Conservation (phyloP, 2,329 filamentous ascomycete genomes). For the Acephala macrosclerotiorum region DNA sequence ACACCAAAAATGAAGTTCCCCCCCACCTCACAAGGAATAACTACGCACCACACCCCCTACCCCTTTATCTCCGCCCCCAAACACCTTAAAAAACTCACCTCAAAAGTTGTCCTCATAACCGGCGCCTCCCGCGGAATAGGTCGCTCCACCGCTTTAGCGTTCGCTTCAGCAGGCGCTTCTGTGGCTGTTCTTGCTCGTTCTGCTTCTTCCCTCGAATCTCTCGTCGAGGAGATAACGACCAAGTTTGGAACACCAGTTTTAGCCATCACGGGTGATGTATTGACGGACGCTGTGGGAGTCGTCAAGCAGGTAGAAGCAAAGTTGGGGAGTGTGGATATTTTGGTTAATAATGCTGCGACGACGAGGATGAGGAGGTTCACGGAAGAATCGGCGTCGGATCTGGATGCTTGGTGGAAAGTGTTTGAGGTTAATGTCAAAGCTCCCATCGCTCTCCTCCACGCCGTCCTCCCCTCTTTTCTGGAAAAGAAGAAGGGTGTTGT, state of each 20-base stretch:
- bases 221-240: slow-evolving; percentile 20
- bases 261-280: slow-evolving; percentile 8
- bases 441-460: slow-evolving; percentile 22
- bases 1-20: slow-evolving; percentile 3
- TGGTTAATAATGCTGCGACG: slow-evolving; percentile 7
- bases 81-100: slow-evolving; percentile 23
- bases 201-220: slow-evolving; percentile 11
- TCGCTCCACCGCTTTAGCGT: slow-evolving; percentile 43
- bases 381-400: not conserved
- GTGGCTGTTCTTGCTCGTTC: slow-evolving; percentile 30
- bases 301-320: not conserved
- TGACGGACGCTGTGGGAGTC: not conserved
- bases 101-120: slow-evolving; percentile 46
- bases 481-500: slow-evolving; percentile 18
- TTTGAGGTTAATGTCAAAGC: slow-evolving; percentile 9
- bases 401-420: not conserved
- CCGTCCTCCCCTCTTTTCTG: slow-evolving; percentile 24
- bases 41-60: slow-evolving; percentile 55
- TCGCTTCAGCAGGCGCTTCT: slow-evolving; percentile 43
- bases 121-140: slow-evolving; percentile 46
- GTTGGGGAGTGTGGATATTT: not conserved
- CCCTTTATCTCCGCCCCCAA: slow-evolving; percentile 39
- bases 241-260: slow-evolving; percentile 10
- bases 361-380: not conserved
- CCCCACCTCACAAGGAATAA: slow-evolving; percentile 62